phyloP scores from a whole-genome alignment of 78 protist genomes.

The Dictyostelium brefeldianum region DNA sequence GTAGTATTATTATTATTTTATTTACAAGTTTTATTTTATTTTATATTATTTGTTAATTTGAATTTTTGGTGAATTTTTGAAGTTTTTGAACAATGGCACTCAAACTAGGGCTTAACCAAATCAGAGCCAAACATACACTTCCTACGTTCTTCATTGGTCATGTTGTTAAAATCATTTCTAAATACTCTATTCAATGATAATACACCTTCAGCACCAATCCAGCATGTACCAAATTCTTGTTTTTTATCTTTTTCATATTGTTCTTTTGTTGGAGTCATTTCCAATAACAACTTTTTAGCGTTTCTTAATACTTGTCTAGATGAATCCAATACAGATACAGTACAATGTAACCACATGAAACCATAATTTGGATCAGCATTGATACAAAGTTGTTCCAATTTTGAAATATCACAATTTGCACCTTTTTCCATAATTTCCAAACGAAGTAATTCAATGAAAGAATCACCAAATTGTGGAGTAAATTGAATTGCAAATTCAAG shows the following conservation, averaged over 20 bases:
- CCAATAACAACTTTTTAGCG: constrained; percentile 74
- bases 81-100: no score
- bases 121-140: constrained; percentile 81
- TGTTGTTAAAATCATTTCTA: constrained; percentile 62
- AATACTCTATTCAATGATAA: constrained; percentile 48
- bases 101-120: constrained; percentile 56
- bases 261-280: constrained; percentile 52
- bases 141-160: constrained; percentile 72
- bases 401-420: constrained; percentile 64
- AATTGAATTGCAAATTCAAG: constrained; percentile 92
- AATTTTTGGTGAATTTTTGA: no score
- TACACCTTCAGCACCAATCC: constrained; percentile 81
- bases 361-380: constrained; percentile 97
- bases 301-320: constrained; percentile 83
- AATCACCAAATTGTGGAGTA: constrained; percentile 98
- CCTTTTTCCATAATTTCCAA: constrained; percentile 87
- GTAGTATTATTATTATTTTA: no score
- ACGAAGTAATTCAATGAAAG: constrained; percentile 92
- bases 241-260: constrained; percentile 35
- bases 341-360: constrained; percentile 93
- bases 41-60: no score
- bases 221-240: constrained; percentile 56
- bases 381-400: constrained; percentile 82
- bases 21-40: no score
- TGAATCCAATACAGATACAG: constrained; percentile 76